Conservation (phyloP, 805 yeast genomes). For the Kazachstania kunashirensis region DNA sequence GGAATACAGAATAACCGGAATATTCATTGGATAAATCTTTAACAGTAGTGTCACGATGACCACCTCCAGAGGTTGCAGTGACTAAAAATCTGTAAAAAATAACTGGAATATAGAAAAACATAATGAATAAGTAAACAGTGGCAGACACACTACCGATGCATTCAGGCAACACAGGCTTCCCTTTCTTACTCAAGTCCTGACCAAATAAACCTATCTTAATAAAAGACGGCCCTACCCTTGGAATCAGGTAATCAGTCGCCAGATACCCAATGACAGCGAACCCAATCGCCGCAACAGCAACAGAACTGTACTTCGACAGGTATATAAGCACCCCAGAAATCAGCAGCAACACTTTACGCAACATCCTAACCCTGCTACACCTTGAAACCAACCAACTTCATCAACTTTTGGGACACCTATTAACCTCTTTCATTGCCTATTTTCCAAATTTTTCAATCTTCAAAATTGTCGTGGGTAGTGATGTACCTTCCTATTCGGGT, state of each 20-base stretch:
- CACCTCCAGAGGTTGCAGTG: constrained; percentile 48
- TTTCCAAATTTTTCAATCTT: too few species aligned
- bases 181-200: constrained; percentile 68
- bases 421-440: too few species aligned
- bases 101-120: constrained; percentile 83
- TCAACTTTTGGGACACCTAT: too few species aligned
- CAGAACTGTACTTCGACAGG: constrained; percentile 17
- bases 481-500: too few species aligned
- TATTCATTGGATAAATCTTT: constrained; percentile 8
- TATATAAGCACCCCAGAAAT: constrained; percentile 11
- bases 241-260: constrained; percentile 52
- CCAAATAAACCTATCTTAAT: constrained; percentile 77
- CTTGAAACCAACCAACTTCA: too few species aligned
- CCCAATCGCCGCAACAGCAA: constrained; percentile 44
- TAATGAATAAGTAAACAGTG: constrained; percentile 63
- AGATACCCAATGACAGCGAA: constrained; percentile 60
- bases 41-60: constrained; percentile 33
- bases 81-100: constrained; percentile 70
- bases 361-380: too few species aligned
- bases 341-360: constrained; percentile 7
- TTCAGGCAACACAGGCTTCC: constrained; percentile 74
- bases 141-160: constrained; percentile 88
- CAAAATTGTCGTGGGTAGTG: too few species aligned
- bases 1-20: constrained; percentile 35
- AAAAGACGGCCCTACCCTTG: constrained; percentile 56